Percentiles rank a stretch among this genome's conserved stretches.
Evolutionary conservation across 768 basidiomycete genomes (phyloP).

Genomic region (Boletus rubropictus): DNA sequence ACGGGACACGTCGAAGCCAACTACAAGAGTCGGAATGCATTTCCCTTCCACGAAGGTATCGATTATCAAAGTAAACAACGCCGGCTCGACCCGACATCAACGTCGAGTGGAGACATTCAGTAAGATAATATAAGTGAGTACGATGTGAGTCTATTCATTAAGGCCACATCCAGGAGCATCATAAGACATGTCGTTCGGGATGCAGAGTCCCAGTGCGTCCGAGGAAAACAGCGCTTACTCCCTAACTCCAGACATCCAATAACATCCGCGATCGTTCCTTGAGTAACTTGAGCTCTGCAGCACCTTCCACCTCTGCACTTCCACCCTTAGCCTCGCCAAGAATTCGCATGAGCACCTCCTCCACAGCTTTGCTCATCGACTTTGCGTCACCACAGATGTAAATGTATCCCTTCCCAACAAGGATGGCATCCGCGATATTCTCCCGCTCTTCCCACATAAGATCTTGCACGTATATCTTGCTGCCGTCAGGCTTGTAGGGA

Average conservation of each 20-base stretch:
- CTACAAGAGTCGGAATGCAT: background rate
- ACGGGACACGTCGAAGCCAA: background rate
- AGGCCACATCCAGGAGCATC: conserved; percentile 10
- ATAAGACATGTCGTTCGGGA: conserved; percentile 4
- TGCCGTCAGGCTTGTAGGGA: conserved; percentile 80
- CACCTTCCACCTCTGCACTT: conserved; percentile 78
- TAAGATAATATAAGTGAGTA: conserved; percentile 9
- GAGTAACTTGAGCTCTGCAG: conserved; percentile 86
- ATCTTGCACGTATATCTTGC: conserved; percentile 99
- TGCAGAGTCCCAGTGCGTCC: background rate
- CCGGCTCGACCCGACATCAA: background rate
- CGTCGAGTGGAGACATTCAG: background rate
- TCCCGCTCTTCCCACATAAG: conserved; percentile 83
- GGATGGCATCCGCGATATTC: conserved; percentile 79
- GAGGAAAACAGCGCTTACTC: background rate
- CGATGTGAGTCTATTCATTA: conserved; percentile 17
- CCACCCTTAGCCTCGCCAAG: conserved; percentile 95
- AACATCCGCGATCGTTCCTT: conserved; percentile 90
- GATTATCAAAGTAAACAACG: no score
- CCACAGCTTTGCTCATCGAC: conserved; percentile 93
- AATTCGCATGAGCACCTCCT: conserved; percentile 77
- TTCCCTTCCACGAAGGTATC: no score
- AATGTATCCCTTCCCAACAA: conserved; percentile 93
- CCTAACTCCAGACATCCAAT: conserved; percentile 85
- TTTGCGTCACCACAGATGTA: conserved; percentile 98